phyloP scores from a whole-genome alignment of 2,329 filamentous ascomycete genomes.

The Magnaporthales sp. region DNA sequence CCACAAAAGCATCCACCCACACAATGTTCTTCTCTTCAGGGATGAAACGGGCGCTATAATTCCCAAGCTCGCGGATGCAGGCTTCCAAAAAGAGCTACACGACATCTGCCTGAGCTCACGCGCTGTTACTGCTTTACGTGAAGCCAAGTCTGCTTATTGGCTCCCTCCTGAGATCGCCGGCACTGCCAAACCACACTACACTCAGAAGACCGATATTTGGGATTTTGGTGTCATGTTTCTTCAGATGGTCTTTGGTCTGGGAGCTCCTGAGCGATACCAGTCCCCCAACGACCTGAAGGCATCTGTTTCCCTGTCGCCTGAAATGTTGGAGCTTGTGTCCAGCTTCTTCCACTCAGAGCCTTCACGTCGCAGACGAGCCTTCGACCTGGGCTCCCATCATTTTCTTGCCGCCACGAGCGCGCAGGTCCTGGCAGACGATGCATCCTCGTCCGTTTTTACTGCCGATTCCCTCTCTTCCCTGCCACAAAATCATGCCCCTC shows the following conservation, averaged over 20 bases:
- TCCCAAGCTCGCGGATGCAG: constrained; percentile 67
- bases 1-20: constrained; percentile 74
- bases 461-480: constrained; percentile 33
- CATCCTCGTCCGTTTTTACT: constrained; percentile 21
- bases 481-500: constrained; percentile 31
- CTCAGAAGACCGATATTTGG: constrained; percentile 86
- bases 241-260: constrained; percentile 87
- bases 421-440: constrained; percentile 42
- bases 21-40: constrained; percentile 71
- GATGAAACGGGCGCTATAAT: constrained; percentile 59
- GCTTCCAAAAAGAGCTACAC: constrained; percentile 62
- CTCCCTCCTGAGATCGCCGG: constrained; percentile 66
- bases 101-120: constrained; percentile 42
- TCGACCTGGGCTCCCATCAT: constrained; percentile 58
- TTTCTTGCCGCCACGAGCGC: constrained; percentile 55
- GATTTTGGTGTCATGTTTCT: constrained; percentile 85
- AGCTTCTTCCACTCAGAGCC: constrained; percentile 80
- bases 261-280: constrained; percentile 66
- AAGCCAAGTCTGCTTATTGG: constrained; percentile 75
- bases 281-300: constrained; percentile 70
- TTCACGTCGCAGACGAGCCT: constrained; percentile 77
- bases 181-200: constrained; percentile 53
- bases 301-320: constrained; percentile 60
- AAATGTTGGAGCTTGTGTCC: constrained; percentile 70
- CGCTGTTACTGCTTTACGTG: constrained; percentile 41